Evolutionary conservation across 345 rosid species (phyloP), one percentile per base, ranked within the genome.

Genomic region (Noccaea caerulescens): DNA sequence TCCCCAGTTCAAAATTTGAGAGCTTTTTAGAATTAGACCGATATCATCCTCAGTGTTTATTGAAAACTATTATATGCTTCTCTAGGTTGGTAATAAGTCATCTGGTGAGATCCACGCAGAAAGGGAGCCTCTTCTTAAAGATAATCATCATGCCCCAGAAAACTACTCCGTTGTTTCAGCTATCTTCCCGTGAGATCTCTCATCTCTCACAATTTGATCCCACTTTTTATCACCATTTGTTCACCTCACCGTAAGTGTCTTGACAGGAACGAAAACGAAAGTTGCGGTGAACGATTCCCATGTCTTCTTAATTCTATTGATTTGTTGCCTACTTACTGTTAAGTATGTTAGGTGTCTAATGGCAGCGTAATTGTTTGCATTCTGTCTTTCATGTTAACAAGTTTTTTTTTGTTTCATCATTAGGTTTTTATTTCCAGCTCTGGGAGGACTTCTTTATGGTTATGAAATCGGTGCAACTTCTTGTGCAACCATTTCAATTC

Each of bases 391-490:
- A 10, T 63, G 33, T 38, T 64, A 71, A 68, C 41, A n/a, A 25
- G 59, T 58, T 49, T 57, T 44, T 73, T 20, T 20, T 20, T 20
- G 44, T 53, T 54, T 58, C 80, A 51, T 59, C 79, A 77, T 58
- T 84, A 93, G 98, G 77, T 93, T 93, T 81, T 72, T 93, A 6
- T 93, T 93, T 81, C 98, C 98, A 13, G 98, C 98, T 72, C 85
- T 93, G n/a, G 98, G 98, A 60, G 98, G 98, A 58, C 79, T 90
- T 33, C 83, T 93, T 23, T 93, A 90, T 81, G 97, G 98, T 60
- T 93, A 93, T 71, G 98, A 93, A 76, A 93, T 93, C 69, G 96
- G 98, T 52, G 72, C 97, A 72, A 93, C 98, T 5, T 93, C 98
- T n/a, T 90, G 93, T 76, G 98, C 98, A 43, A 88, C 89, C 58